Evolutionary conservation across 2,329 filamentous ascomycete species (phyloP), one percentile per base, ranked within the genome.

Genomic region (Thielaviopsis musarum): DNA sequence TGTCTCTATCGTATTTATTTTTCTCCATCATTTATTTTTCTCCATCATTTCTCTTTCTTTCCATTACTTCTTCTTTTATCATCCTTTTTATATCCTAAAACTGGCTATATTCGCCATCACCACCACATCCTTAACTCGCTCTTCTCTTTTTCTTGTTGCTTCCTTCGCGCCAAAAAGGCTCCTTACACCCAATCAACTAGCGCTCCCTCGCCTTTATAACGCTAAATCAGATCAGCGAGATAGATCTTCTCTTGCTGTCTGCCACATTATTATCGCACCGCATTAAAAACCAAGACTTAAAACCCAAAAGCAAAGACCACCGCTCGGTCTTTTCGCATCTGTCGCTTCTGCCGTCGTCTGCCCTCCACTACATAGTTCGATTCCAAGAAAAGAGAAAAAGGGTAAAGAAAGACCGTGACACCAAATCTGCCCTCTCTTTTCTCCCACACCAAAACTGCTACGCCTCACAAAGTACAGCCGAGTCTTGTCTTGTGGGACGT

Each of bases 21-120:
- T 41, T 52, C 51, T 58, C 15, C 17, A 17, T 45, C n/a, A 49
- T 52, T 56, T 28, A n/a, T 34, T 61, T 56, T 41, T 58, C 49
- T 61, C 21, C 2, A 5, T 41, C 10, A n/a, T 45, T 45, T 45
- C 34, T 12, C 10, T 41, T 17, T 41, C 10, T 12, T 41, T 41
- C 34, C 10, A n/a, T n/a, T n/a, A 17, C 52, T 53, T 38, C 45
- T 52, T 57, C 21, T 5, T 24, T 9, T 41, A 15, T 52, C 38
- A 30, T 34, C 24, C n/a, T n/a, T 34, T 55, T 48, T 45, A 17
- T 34, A 38, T 19, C 5, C 19, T 55, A 38, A 7, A 17, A 28
- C 26, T 54, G 19, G 30, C 28, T 34, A 30, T 48, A 19, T 21
- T 54, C 17, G 21, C 41, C 34, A 6, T 34, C 30, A 34, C 30